Base-by-base conservation (phyloP, 2,329 filamentous ascomycete species). In the Alternaria conjuncta region DNA sequence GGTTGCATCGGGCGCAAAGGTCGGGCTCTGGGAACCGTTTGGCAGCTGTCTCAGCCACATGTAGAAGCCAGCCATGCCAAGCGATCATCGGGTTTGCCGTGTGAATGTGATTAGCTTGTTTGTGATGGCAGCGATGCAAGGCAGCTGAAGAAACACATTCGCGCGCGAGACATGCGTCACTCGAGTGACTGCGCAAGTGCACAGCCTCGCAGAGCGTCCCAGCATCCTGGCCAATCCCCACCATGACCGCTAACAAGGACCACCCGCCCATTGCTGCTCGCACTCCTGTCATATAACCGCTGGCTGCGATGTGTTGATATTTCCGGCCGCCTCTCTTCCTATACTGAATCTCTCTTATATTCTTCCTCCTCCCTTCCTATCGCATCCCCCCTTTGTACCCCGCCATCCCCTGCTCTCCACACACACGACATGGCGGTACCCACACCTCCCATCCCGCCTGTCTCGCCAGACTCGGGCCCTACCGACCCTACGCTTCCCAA, bases 391-490 rank as follows among this genome's bases (percentile, higher is more conserved):
- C 46, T 41, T 28, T 58, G 45, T 51, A 36, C 50, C 63, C 57
- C 59, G 49, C 60, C 55, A 23, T 50, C 41, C 53, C 46, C 44
- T 62, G 32, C 58, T 60, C 45, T 55, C 44, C 57, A 44, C 58
- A 36, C 51, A 51, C 45, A 26, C 65, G 70, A 56, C 51, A 80
- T 79, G 77, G 71, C 76, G 51, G 73, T 71, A 57, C 76, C 76
- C 45, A 79, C 78, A n/a, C 77, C 76, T 56, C 78, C 78, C 30
- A 73, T 75, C 41, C 76, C 74, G 50, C 72, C 77, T n/a, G 73
- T 72, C 43, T 79, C 78, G 50, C 79, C 78, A 66, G 79, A 81
- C 69, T 75, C 78, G 26, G 79, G 79, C 56, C 79, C 79, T 50
- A 79, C 78, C 43, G 78, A 81, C 61, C 71, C 78, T 53, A 77